These are phyloP conservation scores for Talaromyces borbonicus DNA, from an alignment of 495 filamentous ascomycete species.

Conservation along the genomic window DNA sequence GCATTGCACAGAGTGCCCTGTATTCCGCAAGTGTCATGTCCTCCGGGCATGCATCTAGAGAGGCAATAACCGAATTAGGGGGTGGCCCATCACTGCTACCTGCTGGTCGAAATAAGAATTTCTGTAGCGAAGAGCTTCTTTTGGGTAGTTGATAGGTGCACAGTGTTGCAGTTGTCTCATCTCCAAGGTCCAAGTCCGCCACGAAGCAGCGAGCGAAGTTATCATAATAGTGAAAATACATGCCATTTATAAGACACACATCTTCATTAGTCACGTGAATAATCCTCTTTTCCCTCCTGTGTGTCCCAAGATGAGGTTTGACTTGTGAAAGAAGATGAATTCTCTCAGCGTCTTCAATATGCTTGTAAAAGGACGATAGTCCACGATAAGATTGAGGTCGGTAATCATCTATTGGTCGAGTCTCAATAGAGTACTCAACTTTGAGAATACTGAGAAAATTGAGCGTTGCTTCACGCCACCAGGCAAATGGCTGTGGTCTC, in stretches of 20 bases:
- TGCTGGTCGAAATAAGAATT: slow-evolving; percentile 22
- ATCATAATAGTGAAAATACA: slow-evolving; percentile 23
- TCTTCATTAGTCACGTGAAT: slow-evolving; percentile 12
- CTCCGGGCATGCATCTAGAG: slow-evolving; percentile 30
- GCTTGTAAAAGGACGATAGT: slow-evolving; percentile 7
- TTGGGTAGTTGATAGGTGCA: slow-evolving; percentile 27
- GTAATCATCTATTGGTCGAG: slow-evolving; percentile 12
- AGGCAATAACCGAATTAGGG: slow-evolving; percentile 32
- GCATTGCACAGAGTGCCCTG: slow-evolving; percentile 35
- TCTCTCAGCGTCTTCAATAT: not conserved
- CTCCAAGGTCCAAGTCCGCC: slow-evolving; percentile 16
- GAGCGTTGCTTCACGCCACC: slow-evolving; percentile 46
- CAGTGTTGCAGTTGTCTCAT: slow-evolving; percentile 8
- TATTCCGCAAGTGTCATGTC: slow-evolving; percentile 41
- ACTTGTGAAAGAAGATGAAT: slow-evolving; percentile 18
- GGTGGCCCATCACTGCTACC: slow-evolving; percentile 16
- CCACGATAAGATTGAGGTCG: slow-evolving; percentile 9
- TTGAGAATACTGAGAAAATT: slow-evolving; percentile 22
- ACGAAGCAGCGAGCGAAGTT: slow-evolving; percentile 18
- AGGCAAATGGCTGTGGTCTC: slow-evolving; percentile 30
- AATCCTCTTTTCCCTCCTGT: slow-evolving; percentile 12
- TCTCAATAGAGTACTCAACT: not conserved
- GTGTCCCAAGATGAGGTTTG: slow-evolving; percentile 21
- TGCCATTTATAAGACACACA: slow-evolving; percentile 37
- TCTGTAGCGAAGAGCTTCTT: slow-evolving; percentile 19